These are phyloP conservation scores for Saccharum spontaneum DNA, from an alignment of 176 grass and related monocot species.

Conservation along the genomic window DNA sequence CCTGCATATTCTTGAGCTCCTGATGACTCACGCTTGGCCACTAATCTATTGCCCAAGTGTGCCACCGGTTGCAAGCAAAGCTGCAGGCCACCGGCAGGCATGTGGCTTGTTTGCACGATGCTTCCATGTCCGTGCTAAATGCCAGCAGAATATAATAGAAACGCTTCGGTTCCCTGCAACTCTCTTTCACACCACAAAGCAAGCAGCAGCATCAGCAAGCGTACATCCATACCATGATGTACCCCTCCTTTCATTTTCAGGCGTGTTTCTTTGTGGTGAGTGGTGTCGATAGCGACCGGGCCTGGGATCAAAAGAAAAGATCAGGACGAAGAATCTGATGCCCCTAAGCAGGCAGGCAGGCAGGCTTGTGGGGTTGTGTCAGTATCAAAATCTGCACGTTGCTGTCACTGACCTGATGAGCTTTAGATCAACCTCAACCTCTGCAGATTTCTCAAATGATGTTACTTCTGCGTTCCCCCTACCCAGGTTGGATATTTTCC, in stretches of 20 bases:
- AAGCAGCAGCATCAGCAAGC: conserved; percentile 1
- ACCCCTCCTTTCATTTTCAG: neutral
- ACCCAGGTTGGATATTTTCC: conserved; percentile 17
- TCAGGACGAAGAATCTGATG: conserved; percentile 41
- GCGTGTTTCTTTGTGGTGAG: neutral
- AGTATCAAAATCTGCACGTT: neutral
- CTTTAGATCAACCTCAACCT: conserved; percentile 1
- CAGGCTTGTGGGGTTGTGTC: neutral
- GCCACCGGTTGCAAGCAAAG: neutral
- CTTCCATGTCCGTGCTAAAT: neutral
- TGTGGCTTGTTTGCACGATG: conserved; percentile 26
- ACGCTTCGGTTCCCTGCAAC: conserved; percentile 23
- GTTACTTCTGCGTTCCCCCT: conserved; percentile 1
- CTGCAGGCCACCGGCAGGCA: conserved; percentile 8
- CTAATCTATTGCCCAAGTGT: conserved; percentile 14
- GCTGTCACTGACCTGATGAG: conserved; percentile 19
- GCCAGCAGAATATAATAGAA: neutral
- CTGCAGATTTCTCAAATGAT: neutral
- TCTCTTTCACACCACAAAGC: conserved; percentile 33
- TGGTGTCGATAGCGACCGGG: conserved; percentile 25
- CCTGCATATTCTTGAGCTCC: neutral
- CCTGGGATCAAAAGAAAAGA: conserved; percentile 20
- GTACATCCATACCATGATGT: neutral
- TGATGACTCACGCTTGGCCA: neutral
- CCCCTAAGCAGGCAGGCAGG: neutral